Percentiles rank a stretch among this genome's conserved stretches.
Evolutionary conservation across 176 grass and related monocot genomes (phyloP).

Genomic region (Areca catechu): DNA sequence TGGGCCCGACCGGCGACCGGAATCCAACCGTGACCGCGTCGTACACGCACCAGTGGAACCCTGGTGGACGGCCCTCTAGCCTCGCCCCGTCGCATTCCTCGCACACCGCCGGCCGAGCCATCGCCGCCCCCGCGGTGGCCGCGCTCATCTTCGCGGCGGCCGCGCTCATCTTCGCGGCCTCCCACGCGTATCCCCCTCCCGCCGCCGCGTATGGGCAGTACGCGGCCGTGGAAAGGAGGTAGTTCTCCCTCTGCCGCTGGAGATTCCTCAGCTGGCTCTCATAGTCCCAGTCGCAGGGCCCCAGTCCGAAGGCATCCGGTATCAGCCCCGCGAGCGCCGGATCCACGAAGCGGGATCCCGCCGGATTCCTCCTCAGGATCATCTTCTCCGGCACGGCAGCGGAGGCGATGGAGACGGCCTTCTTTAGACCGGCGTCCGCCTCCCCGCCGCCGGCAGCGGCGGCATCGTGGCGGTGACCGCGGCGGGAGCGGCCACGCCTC

Average conservation of each 20-base stretch:
- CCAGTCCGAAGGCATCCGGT: neutral
- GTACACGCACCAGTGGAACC: constrained; percentile 73
- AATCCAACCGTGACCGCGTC: constrained; percentile 60
- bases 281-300: constrained; percentile 35
- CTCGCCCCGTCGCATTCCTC: constrained; percentile 64
- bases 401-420: neutral
- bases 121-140: too few species aligned
- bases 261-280: constrained; percentile 39
- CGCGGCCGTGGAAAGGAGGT: constrained; percentile 25
- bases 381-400: constrained; percentile 19
- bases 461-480: constrained; percentile 7
- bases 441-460: neutral
- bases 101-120: constrained; percentile 21
- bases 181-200: neutral
- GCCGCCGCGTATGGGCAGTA: constrained; percentile 7
- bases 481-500: constrained; percentile 38
- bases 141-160: too few species aligned
- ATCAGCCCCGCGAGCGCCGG: constrained; percentile 2
- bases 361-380: constrained; percentile 47
- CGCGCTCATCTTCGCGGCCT: too few species aligned
- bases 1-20: constrained; percentile 64
- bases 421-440: neutral
- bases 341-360: constrained; percentile 17
- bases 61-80: constrained; percentile 21
- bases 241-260: constrained; percentile 50